Conservation (phyloP, 2,329 filamentous ascomycete species). For the Alternaria sp. region DNA sequence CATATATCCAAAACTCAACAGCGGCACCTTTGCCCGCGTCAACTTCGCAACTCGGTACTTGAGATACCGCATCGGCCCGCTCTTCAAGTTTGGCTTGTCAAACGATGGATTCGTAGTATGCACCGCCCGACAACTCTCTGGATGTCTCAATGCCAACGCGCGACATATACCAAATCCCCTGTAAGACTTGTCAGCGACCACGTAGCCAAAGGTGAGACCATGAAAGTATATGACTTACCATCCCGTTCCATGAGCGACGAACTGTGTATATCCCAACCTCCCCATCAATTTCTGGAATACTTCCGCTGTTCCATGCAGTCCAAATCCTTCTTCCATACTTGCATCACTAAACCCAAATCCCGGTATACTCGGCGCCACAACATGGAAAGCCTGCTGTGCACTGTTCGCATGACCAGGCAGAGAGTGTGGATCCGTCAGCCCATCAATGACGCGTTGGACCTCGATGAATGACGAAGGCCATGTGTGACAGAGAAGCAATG, state of each 20-base stretch:
- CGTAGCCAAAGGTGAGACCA: neutral
- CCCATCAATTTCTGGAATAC: constrained; percentile 67
- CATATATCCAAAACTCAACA: constrained; percentile 63
- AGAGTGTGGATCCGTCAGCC: constrained; percentile 61
- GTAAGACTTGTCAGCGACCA: neutral
- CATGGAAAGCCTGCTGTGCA: constrained; percentile 61
- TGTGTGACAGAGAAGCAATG: constrained; percentile 68
- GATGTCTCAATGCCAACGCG: constrained; percentile 56
- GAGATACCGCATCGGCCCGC: constrained; percentile 57
- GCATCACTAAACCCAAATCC: constrained; percentile 72
- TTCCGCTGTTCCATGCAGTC: constrained; percentile 61
- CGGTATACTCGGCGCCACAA: constrained; percentile 70
- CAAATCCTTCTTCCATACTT: constrained; percentile 57
- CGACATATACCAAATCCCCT: constrained; percentile 54
- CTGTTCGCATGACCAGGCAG: constrained; percentile 31
- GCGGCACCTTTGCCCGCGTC: constrained; percentile 48
- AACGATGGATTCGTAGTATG: constrained; percentile 67
- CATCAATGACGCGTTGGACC: constrained; percentile 61
- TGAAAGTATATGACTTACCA: constrained; percentile 44
- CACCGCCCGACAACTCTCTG: constrained; percentile 62
- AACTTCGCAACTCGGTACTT: constrained; percentile 63
- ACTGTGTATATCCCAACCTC: constrained; percentile 64
- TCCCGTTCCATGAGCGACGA: constrained; percentile 63
- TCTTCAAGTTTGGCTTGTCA: constrained; percentile 54
- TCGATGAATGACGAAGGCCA: constrained; percentile 71